These are phyloP conservation scores for Spergularia marina DNA, from an alignment of 148 eudicot species.

Conservation along the genomic window DNA sequence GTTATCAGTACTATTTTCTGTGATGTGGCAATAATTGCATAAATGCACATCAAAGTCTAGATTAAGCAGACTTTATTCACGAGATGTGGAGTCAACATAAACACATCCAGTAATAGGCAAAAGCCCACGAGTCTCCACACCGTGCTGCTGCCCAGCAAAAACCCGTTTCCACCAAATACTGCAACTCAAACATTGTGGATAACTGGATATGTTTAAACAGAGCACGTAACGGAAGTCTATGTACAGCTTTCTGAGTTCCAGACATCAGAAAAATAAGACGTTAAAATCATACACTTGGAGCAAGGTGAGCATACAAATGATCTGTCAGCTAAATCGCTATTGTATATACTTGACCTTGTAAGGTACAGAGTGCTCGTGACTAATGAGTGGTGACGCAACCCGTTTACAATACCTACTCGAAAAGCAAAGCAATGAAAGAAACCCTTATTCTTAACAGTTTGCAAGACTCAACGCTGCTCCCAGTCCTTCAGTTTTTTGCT, in stretches of 20 bases:
- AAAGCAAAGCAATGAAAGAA: not conserved
- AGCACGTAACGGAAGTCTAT: not conserved
- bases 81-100: too few relatives aligned
- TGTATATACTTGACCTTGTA: not conserved
- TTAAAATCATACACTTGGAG: not conserved
- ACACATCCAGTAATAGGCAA: too few relatives aligned
- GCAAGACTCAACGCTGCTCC: conserved; percentile 32
- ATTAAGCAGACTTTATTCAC: too few relatives aligned
- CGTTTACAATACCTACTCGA: conserved; percentile 13
- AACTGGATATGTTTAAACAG: not conserved
- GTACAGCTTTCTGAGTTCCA: not conserved
- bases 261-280: not conserved
- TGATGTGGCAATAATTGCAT: too few relatives aligned
- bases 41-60: too few relatives aligned
- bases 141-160: too few relatives aligned
- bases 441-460: not conserved
- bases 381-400: not conserved
- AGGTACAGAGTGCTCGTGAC: not conserved
- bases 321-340: not conserved
- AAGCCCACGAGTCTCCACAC: too few relatives aligned
- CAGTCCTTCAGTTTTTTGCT: conserved; percentile 70
- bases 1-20: too few relatives aligned
- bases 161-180: not conserved
- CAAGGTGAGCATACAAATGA: not conserved
- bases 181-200: not conserved